Conservation (phyloP, 164 flowering plant species). For the Amborella trichopoda region DNA sequence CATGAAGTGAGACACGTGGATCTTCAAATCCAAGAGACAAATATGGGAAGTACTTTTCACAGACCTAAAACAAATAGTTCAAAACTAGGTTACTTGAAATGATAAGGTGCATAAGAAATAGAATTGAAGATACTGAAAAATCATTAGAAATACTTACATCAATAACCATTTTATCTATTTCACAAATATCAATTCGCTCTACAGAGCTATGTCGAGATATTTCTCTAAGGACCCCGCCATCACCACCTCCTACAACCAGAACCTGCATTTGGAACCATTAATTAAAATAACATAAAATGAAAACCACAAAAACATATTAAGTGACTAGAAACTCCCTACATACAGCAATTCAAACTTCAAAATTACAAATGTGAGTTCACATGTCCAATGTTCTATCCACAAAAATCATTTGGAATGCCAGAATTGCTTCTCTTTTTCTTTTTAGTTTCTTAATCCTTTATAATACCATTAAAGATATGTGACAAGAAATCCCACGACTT, state of each 20-base stretch:
- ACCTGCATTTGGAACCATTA: slow-evolving; percentile 43
- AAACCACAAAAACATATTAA: not conserved
- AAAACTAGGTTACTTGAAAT: not conserved
- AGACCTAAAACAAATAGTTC: slow-evolving; percentile 27
- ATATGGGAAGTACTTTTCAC: slow-evolving; percentile 71
- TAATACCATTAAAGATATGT: no score
- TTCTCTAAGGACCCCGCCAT: slow-evolving; percentile 96
- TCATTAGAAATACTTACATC: slow-evolving; percentile 43
- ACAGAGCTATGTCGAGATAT: slow-evolving; percentile 84
- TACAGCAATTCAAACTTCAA: not conserved
- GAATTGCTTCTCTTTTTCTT: no score
- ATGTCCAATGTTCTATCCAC: not conserved
- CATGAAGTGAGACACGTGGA: slow-evolving; percentile 83
- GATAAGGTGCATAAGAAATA: not conserved
- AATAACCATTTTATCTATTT: slow-evolving; percentile 88
- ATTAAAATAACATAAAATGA: not conserved
- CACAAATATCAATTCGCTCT: slow-evolving; percentile 87
- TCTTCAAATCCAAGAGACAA: slow-evolving; percentile 86
- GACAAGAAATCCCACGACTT: no score
- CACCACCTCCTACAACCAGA: slow-evolving; percentile 98
- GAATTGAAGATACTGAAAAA: not conserved
- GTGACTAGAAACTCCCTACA: not conserved
- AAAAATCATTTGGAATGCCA: not conserved
- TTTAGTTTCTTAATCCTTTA: no score
- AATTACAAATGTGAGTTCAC: not conserved